Conservation (phyloP, 2,329 filamentous ascomycete genomes). For the Aureobasidium uvarum region DNA sequence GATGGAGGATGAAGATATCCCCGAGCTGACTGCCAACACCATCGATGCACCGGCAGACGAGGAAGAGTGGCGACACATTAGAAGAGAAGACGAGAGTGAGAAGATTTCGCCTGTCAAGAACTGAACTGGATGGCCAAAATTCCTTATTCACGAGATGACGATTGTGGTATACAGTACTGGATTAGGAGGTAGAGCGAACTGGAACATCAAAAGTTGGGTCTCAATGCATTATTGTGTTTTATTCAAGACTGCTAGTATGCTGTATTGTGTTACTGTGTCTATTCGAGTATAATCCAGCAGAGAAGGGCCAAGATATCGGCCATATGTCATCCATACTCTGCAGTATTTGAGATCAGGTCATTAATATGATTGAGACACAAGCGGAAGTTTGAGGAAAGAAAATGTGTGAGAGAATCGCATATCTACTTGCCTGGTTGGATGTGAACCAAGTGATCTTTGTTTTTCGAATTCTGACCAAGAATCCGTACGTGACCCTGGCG, state of each 20-base stretch:
- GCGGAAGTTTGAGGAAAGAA: too few relatives aligned
- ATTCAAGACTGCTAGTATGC: background rate
- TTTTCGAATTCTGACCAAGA: background rate
- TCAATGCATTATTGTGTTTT: background rate
- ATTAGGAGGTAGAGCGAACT: background rate
- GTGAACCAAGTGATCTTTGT: too few relatives aligned
- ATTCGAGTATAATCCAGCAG: too few relatives aligned
- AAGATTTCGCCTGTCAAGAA: constrained; percentile 15
- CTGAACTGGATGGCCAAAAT: background rate
- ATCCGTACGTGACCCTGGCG: background rate
- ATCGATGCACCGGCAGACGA: constrained; percentile 41
- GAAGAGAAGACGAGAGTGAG: constrained; percentile 14
- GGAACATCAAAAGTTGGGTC: background rate
- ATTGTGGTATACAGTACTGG: background rate
- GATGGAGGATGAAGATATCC: constrained; percentile 58
- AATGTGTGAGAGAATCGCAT: too few relatives aligned
- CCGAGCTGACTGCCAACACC: constrained; percentile 45
- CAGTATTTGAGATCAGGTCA: too few relatives aligned
- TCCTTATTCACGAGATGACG: background rate
- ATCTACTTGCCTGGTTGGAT: too few relatives aligned
- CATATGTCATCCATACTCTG: too few relatives aligned
- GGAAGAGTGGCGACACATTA: constrained; percentile 42
- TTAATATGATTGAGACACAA: too few relatives aligned
- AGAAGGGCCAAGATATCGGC: too few relatives aligned
- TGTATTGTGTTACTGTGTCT: too few relatives aligned